Base-by-base conservation (phyloP, 1,139 yeast genomes). In the Debaryomyces nepalensis region DNA sequence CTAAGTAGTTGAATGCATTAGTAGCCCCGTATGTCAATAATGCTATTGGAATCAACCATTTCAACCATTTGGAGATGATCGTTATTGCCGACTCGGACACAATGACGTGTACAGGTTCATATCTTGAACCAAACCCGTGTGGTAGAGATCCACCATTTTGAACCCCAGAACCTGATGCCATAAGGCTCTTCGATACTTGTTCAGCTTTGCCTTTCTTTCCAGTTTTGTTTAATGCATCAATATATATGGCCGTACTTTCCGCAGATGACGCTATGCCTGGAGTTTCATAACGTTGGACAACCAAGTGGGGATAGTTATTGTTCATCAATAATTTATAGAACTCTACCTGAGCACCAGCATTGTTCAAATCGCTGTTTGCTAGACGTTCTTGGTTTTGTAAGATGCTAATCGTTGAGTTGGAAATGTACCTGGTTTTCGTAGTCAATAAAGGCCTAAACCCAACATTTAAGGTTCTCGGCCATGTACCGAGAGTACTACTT, bases 301-400 rank as follows among this genome's bases (percentile, higher is more conserved):
- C 97, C 43, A 93, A 83, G 52, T 90, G 96, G 8, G 99, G 98
- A 59, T 90, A 91, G 64, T 87, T 86, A 39, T 91, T 78, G 43
- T 79, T 79, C 52, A 93, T 63, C 41, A 91, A 69, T 16, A 81
- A 74, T 50, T 77, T 77, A 68, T 93, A 93, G 55, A 93, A 91
- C 45, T 81, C 84, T 1, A 95, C 90, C 64, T 93, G 99, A 7
- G 79, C 74, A 4, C 58, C 67, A 1, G 97, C 76, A 61, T 87
- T 85, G 35, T 73, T 66, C 40, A 87, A 63, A 44, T 86, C 85
- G 45, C 75, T 69, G 63, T 93, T 93, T 35, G 99, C 99, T 16
- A 75, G 70, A 60, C 84, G 89, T 61, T 93, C 99, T 57, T 83
- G 84, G 4, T 78, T 65, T 30, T 89, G 90, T 30, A 88, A 68